phyloP scores from a whole-genome alignment of 495 filamentous ascomycete genomes.

The Aspergillus bertholletiae region DNA sequence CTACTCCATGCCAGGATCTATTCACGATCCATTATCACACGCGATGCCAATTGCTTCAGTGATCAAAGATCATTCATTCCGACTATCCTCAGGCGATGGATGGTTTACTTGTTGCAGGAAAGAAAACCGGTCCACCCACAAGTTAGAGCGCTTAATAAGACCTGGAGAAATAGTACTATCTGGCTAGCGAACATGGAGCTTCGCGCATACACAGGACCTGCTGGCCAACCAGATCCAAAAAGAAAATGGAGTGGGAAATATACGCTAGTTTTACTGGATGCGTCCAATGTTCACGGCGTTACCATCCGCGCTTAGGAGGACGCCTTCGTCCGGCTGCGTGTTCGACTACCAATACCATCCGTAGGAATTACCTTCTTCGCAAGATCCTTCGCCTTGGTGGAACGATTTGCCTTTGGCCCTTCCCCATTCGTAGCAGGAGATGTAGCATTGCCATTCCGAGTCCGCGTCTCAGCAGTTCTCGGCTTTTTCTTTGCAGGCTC shows the following conservation, averaged over 20 bases:
- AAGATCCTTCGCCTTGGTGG: slow-evolving; percentile 34
- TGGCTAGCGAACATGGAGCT: background rate
- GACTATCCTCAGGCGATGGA: background rate
- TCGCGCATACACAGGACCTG: background rate
- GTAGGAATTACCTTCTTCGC: slow-evolving; percentile 28
- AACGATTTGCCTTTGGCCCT: slow-evolving; percentile 29
- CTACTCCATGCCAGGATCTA: too few relatives aligned
- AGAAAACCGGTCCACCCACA: background rate
- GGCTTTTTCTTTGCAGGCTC: slow-evolving; percentile 28
- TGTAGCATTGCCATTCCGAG: slow-evolving; percentile 14
- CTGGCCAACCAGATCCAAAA: background rate
- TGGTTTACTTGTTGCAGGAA: background rate
- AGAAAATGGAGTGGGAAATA: background rate
- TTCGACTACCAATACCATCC: slow-evolving; percentile 39
- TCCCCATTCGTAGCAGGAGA: slow-evolving; percentile 10
- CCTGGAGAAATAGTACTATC: background rate
- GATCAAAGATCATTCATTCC: too few relatives aligned
- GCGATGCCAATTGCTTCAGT: too few relatives aligned
- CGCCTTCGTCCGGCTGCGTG: slow-evolving; percentile 39
- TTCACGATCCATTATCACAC: too few relatives aligned
- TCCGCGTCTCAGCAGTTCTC: slow-evolving; percentile 20
- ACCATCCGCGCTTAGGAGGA: slow-evolving; percentile 8
- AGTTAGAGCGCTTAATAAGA: too few relatives aligned
- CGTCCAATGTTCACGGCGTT: background rate
- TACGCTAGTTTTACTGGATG: too few relatives aligned